A percentile compares a stretch with the other conserved stretches of the same genome.
These are phyloP conservation scores for Selaginella tamariscina DNA, from an alignment of 75 land plant genomes.

Conservation along the genomic window DNA sequence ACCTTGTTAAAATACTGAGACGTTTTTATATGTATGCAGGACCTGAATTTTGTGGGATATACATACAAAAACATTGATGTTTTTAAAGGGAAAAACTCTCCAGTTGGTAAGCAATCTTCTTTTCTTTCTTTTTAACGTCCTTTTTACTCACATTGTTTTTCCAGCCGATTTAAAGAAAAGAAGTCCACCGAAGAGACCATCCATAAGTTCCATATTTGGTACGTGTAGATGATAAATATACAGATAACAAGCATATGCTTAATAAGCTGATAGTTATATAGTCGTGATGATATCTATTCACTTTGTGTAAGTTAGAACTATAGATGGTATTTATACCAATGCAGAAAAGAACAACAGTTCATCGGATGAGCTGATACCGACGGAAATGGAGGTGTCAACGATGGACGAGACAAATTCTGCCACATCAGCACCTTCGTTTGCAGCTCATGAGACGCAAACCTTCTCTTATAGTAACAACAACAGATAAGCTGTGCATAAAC, in stretches of 20 bases:
- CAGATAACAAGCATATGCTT: no score
- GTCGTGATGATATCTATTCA: no score
- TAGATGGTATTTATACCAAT: neutral
- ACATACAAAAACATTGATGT: neutral
- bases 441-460: neutral
- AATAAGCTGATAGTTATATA: no score
- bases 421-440: neutral
- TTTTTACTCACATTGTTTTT: neutral
- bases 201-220: neutral
- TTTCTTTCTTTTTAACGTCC: neutral
- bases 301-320: no score
- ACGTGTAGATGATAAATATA: neutral
- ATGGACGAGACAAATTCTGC: neutral
- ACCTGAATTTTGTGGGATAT: neutral
- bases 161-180: neutral
- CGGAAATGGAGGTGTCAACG: conserved; percentile 8
- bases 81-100: neutral
- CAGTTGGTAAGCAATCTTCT: neutral
- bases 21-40: no score
- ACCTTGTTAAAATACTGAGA: no score
- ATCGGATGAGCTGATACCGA: neutral
- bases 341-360: neutral
- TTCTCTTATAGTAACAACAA: no score
- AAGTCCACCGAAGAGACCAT: neutral
- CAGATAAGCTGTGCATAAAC: no score